Evolutionary conservation across 1,139 yeast genomes (phyloP).

Genomic region (Pichia inconspicua): DNA sequence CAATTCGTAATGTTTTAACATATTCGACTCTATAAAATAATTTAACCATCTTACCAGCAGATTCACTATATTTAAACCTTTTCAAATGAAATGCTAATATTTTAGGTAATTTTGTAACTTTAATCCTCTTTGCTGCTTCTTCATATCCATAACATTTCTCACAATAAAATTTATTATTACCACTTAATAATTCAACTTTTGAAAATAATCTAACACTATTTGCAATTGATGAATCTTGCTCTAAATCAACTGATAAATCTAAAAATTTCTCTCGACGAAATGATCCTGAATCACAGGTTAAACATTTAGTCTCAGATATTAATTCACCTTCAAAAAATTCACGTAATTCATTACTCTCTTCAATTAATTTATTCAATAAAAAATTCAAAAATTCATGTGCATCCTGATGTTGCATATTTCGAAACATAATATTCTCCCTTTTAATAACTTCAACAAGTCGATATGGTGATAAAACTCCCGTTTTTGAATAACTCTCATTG

Average conservation of each 20-base stretch:
- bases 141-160: conserved; percentile 85
- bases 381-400: conserved; percentile 95
- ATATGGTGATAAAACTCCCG: conserved; percentile 81
- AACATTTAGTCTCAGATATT: conserved; percentile 82
- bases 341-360: conserved; percentile 42
- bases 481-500: conserved; percentile 58
- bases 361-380: conserved; percentile 73
- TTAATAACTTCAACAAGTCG: conserved; percentile 68
- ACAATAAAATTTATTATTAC: conserved; percentile 87
- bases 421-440: conserved; percentile 72
- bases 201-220: conserved; percentile 74
- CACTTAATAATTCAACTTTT: conserved; percentile 77
- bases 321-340: conserved; percentile 76
- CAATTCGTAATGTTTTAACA: conserved; percentile 64
- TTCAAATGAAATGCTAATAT: conserved; percentile 78
- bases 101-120: conserved; percentile 69
- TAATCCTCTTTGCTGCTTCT: conserved; percentile 92
- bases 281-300: conserved; percentile 83
- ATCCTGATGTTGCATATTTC: conserved; percentile 94
- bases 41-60: conserved; percentile 73
- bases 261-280: conserved; percentile 78
- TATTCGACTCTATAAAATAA: conserved; percentile 79
- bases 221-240: conserved; percentile 66
- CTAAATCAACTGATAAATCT: conserved; percentile 81
- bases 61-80: conserved; percentile 86